A percentile compares a stretch with the other conserved stretches of the same genome.
Conservation (phyloP, 2,329 filamentous ascomycete genomes). For the Exserohilum turcica region DNA sequence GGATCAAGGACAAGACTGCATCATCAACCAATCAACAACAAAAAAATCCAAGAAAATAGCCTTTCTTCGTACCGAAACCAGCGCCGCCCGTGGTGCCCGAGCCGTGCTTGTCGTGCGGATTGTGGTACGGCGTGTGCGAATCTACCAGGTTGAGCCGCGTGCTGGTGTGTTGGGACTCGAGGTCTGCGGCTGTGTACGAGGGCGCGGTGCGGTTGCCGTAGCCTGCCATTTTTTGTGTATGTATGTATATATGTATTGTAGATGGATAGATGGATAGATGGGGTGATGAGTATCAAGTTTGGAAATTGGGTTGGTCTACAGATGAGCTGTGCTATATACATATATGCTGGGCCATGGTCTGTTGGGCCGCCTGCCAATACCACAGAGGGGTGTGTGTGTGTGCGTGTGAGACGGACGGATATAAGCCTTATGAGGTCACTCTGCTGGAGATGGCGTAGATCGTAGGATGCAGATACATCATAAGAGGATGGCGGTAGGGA, state of each 20-base stretch:
- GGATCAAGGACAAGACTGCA: too few species aligned
- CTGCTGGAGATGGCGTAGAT: constrained; percentile 20
- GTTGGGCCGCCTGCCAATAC: not conserved
- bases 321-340: constrained; percentile 1
- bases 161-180: constrained; percentile 27
- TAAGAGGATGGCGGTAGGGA: constrained; percentile 25
- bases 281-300: not conserved
- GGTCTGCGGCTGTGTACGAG: constrained; percentile 22
- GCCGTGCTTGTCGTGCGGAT: constrained; percentile 37
- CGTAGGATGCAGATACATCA: constrained; percentile 10
- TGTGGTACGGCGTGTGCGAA: constrained; percentile 35
- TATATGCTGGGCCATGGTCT: not conserved
- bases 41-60: too few species aligned
- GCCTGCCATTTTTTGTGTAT: constrained; percentile 34
- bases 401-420: not conserved
- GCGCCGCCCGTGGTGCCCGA: constrained; percentile 42
- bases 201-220: constrained; percentile 45
- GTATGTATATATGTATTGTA: too few species aligned
- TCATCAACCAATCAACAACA: too few species aligned
- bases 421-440: constrained; percentile 41
- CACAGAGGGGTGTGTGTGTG: too few species aligned
- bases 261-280: not conserved
- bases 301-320: not conserved
- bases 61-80: constrained; percentile 38
- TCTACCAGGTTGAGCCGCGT: constrained; percentile 37